A percentile compares a stretch with the other conserved stretches of the same genome.
Evolutionary conservation across 805 yeast species (phyloP).

Genomic region (Cyberlindnera meyerae): DNA sequence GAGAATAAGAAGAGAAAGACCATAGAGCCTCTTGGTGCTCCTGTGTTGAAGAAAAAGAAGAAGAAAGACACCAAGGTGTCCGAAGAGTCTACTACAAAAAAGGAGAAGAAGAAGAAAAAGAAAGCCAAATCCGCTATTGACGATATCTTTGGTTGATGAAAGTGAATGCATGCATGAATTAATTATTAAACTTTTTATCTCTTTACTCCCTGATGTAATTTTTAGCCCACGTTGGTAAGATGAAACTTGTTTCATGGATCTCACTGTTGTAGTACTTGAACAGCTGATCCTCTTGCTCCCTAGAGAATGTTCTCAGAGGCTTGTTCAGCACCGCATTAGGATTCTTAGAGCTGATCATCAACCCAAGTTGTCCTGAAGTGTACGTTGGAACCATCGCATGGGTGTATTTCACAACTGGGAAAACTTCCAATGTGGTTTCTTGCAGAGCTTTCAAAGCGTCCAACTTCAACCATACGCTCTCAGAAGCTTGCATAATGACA

Average conservation of each 20-base stretch:
- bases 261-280: conserved; percentile 61
- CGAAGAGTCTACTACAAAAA: conserved; percentile 5
- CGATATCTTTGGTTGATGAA: conserved; percentile 58
- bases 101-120: conserved; percentile 35
- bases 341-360: conserved; percentile 66
- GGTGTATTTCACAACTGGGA: conserved; percentile 57
- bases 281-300: conserved; percentile 41
- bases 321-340: conserved; percentile 36
- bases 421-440: conserved; percentile 47
- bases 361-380: conserved; percentile 84
- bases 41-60: conserved; percentile 1
- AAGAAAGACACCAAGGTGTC: not conserved
- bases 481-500: conserved; percentile 67
- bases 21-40: not conserved
- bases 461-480: conserved; percentile 71
- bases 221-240: conserved; percentile 77
- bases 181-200: not conserved
- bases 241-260: conserved; percentile 69
- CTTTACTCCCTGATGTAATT: conserved; percentile 21
- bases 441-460: conserved; percentile 44
- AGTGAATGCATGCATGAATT: no score
- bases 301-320: conserved; percentile 46
- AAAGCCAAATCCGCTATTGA: conserved; percentile 58
- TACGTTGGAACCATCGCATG: conserved; percentile 84
- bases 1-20: not conserved